Evolutionary conservation across 164 flowering plant genomes (phyloP), one percentile per base, ranked within the genome.

Genomic region (Berberis vulgaris): DNA sequence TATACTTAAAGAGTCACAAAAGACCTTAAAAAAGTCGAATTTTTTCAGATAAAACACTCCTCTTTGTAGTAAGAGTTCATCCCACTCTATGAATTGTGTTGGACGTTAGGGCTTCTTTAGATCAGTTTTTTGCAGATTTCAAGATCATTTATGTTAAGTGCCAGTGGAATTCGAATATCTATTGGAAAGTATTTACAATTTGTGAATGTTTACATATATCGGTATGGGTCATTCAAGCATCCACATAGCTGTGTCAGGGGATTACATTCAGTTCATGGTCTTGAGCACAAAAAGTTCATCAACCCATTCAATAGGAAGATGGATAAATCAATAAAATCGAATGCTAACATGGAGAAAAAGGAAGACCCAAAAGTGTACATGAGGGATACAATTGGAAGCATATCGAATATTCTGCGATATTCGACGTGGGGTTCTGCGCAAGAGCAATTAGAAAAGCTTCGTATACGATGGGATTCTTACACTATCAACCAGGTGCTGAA

Each of bases 361-460:
- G 26, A 26, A 26, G 83, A 76, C 40, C 83, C 75, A 3, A 76
- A 68, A 41, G 69, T 75, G 45, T 88, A 82, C 66, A 83, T 75
- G 83, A 81, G 87, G 59, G 81, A 84, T 43, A 73, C 45, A 38
- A 67, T 93, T 54, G 61, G 66, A 5, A 78, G 72, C 56, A 79
- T 90, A 59, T 85, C 79, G 46, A 84, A 73, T 13, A 71, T 86
- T 54, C 74, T 93, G 58, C 84, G 84, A 67, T 76, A 72, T 66
- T 84, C 86, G 2, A 71, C 90, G 0, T 93, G 97, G 98, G 97
- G 84, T 64, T 79, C 82, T 42, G 96, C 97, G 57, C 77, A 77
- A 69, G 78, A 79, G 41, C 80, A 83, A 70, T 77, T 92, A 1
- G 66, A 71, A 45, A 71, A 58, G 10, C 82, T 87, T 26, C 41